Percentiles rank a stretch among this genome's conserved stretches.
These are phyloP conservation scores for Phytophthora capsici DNA, from an alignment of 352 stramenopile genomes.

Conservation along the genomic window DNA sequence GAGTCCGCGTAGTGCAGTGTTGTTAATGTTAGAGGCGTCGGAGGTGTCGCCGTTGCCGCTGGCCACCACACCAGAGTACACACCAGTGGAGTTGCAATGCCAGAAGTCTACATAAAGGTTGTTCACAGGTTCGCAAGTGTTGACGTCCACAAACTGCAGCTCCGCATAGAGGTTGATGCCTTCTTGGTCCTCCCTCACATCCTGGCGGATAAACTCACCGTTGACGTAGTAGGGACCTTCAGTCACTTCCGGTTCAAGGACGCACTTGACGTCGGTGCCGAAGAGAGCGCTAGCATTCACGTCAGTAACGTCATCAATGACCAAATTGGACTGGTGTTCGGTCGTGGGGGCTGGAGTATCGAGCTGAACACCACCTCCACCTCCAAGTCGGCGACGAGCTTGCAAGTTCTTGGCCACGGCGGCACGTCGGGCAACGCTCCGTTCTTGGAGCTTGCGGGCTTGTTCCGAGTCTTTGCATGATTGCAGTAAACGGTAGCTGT, in stretches of 20 bases:
- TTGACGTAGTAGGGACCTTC: slow-evolving; percentile 36
- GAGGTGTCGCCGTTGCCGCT: slow-evolving; percentile 29
- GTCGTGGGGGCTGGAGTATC: slow-evolving; percentile 19
- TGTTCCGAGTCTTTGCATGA: slow-evolving; percentile 25
- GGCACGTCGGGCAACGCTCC: slow-evolving; percentile 12
- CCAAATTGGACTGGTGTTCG: slow-evolving; percentile 22
- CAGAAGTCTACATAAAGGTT: slow-evolving; percentile 36
- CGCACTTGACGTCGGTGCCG: slow-evolving; percentile 26
- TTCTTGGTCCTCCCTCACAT: slow-evolving; percentile 23
- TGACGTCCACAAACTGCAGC: slow-evolving; percentile 35
- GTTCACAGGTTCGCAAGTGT: slow-evolving; percentile 31
- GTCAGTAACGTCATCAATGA: slow-evolving; percentile 14
- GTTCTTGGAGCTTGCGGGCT: slow-evolving; percentile 22
- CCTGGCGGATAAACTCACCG: slow-evolving; percentile 26
- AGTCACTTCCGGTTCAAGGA: slow-evolving; percentile 32
- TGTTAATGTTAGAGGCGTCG: slow-evolving; percentile 36
- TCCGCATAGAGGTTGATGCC: slow-evolving; percentile 32
- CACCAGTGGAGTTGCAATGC: slow-evolving; percentile 37
- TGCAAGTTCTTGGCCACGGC: slow-evolving; percentile 13
- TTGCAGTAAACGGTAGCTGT: slow-evolving; percentile 24
- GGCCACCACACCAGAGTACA: slow-evolving; percentile 34
- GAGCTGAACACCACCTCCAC: slow-evolving; percentile 10
- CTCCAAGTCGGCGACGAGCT: slow-evolving; percentile 26
- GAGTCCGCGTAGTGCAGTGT: slow-evolving; percentile 33
- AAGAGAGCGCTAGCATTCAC: slow-evolving; percentile 19